phyloP scores from a whole-genome alignment of 495 filamentous ascomycete genomes.

The Podospora fimiseda region DNA sequence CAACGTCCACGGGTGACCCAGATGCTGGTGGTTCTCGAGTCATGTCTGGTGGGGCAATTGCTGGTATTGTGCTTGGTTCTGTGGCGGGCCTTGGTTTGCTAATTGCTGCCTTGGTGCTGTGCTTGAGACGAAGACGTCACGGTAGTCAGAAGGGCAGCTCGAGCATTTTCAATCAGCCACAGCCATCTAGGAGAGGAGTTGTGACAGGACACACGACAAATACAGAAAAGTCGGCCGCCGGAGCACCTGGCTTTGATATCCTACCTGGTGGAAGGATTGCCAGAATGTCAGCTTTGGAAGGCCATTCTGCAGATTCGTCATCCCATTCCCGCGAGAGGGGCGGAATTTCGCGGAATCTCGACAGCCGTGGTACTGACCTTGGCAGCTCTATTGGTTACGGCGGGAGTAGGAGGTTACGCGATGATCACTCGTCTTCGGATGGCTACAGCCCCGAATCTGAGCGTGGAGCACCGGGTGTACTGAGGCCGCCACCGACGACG shows the following conservation, averaged over 20 bases:
- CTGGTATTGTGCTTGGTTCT: slow-evolving; percentile 81
- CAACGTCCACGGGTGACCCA: slow-evolving; percentile 39
- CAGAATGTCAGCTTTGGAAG: slow-evolving; percentile 91
- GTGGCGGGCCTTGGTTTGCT: slow-evolving; percentile 57
- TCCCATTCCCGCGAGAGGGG: slow-evolving; percentile 23
- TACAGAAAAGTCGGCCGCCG: slow-evolving; percentile 24
- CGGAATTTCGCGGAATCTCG: slow-evolving; percentile 17
- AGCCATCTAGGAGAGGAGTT: slow-evolving; percentile 59
- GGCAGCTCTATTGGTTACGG: slow-evolving; percentile 35
- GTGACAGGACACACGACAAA: slow-evolving; percentile 29
- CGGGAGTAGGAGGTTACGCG: slow-evolving; percentile 46
- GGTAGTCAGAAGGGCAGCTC: slow-evolving; percentile 55
- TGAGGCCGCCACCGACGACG: slow-evolving; percentile 54
- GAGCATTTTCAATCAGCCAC: slow-evolving; percentile 80
- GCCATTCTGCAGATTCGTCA: slow-evolving; percentile 53
- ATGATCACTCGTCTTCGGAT: slow-evolving; percentile 75
- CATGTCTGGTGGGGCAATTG: slow-evolving; percentile 78
- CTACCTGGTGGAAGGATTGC: slow-evolving; percentile 86
- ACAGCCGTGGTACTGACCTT: slow-evolving; percentile 25
- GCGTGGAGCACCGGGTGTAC: slow-evolving; percentile 47
- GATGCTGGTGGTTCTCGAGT: slow-evolving; percentile 34
- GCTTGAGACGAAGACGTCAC: slow-evolving; percentile 54
- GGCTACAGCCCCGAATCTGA: slow-evolving; percentile 75
- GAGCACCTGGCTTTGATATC: slow-evolving; percentile 58
- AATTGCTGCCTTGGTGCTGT: slow-evolving; percentile 50